Evolutionary conservation across 1,139 yeast genomes (phyloP).

Genomic region (Kodamaea alishanica): DNA sequence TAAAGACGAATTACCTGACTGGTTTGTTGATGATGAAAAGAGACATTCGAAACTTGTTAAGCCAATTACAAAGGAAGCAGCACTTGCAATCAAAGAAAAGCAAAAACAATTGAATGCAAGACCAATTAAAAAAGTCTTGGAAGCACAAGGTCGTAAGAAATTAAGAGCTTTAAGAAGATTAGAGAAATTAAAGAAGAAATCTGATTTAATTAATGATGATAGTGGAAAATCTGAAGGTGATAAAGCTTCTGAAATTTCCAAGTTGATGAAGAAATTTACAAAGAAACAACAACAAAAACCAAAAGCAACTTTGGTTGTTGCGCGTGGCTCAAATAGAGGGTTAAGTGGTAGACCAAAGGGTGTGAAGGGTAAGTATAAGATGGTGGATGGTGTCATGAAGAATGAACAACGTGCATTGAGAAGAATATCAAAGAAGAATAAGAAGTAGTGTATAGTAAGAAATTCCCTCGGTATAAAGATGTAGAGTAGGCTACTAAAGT

Average conservation of each 20-base stretch:
- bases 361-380: constrained; percentile 93
- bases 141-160: constrained; percentile 96
- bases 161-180: constrained; percentile 86
- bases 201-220: constrained; percentile 88
- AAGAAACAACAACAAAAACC: constrained; percentile 77
- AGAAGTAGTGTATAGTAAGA: constrained; percentile 32
- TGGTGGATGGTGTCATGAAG: constrained; percentile 98
- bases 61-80: constrained; percentile 97
- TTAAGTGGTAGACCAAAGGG: constrained; percentile 96
- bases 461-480: too few relatives aligned
- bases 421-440: constrained; percentile 82
- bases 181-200: constrained; percentile 90
- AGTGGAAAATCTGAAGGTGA: constrained; percentile 83
- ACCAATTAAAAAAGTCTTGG: constrained; percentile 96
- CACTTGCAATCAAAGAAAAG: constrained; percentile 85
- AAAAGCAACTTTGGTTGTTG: constrained; percentile 83
- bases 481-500: too few relatives aligned
- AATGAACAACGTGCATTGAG: constrained; percentile 92
- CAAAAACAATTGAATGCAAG: constrained; percentile 89
- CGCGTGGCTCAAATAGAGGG: constrained; percentile 83
- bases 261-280: constrained; percentile 76
- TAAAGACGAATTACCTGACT: constrained; percentile 82
- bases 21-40: constrained; percentile 94
- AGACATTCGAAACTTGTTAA: constrained; percentile 79
- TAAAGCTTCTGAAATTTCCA: constrained; percentile 88